Evolutionary conservation across 2,329 filamentous ascomycete genomes (phyloP).

Genomic region (Madurella mycetomatis): DNA sequence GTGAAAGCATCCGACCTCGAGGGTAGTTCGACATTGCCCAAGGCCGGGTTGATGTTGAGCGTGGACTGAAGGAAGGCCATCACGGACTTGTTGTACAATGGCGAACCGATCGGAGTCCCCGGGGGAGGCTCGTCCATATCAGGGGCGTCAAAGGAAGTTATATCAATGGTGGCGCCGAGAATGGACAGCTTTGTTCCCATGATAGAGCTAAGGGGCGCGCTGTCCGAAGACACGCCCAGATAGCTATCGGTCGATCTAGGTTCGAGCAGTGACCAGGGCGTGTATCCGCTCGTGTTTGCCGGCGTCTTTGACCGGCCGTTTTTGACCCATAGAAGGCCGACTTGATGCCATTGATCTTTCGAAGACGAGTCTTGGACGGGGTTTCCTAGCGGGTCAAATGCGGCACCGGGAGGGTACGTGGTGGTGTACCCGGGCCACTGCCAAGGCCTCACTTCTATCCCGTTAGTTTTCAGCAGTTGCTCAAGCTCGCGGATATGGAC

Average conservation of each 20-base stretch:
- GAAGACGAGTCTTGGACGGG: conserved; percentile 26
- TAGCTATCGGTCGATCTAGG: conserved; percentile 56
- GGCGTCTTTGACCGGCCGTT: conserved; percentile 26
- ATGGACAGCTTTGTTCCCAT: conserved; percentile 73
- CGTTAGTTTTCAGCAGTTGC: conserved; percentile 56
- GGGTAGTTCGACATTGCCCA: conserved; percentile 57
- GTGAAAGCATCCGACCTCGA: conserved; percentile 59
- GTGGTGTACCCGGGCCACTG: conserved; percentile 32
- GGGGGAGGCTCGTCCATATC: conserved; percentile 59
- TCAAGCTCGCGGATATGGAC: conserved; percentile 65
- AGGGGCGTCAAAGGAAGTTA: conserved; percentile 64
- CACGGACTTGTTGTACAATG: conserved; percentile 67
- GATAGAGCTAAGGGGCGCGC: conserved; percentile 65
- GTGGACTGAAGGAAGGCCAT: conserved; percentile 63
- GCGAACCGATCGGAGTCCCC: conserved; percentile 38
- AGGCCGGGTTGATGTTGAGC: conserved; percentile 55
- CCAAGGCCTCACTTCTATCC: conserved; percentile 56
- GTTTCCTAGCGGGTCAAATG: conserved; percentile 27
- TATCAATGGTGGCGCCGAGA: conserved; percentile 74
- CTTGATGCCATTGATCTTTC: conserved; percentile 35
- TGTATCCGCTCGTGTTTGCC: conserved; percentile 25
- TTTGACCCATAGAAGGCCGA: conserved; percentile 37
- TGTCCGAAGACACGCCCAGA: conserved; percentile 60
- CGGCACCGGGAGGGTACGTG: conserved; percentile 28
- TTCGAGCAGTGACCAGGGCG: conserved; percentile 34